Percentiles rank a stretch among this genome's conserved stretches.
Evolutionary conservation across 306 rosid genomes (phyloP).

Genomic region (Castanea sativa): DNA sequence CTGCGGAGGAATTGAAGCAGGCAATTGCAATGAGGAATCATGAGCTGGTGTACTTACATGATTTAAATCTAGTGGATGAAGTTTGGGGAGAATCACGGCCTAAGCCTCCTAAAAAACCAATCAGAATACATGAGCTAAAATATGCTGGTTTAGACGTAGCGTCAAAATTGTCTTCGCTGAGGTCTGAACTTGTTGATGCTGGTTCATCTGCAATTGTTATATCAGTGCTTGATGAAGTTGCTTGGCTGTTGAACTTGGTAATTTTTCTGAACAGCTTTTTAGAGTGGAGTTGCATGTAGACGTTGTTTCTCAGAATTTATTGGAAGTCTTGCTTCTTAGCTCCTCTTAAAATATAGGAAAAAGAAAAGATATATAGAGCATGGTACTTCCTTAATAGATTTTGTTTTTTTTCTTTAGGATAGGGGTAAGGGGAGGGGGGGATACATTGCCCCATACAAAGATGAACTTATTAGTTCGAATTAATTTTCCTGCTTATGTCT

Average conservation of each 20-base stretch:
- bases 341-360: background rate
- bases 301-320: slow-evolving; percentile 6
- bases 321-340: slow-evolving; percentile 11
- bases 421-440: too few species aligned
- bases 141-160: slow-evolving; percentile 88
- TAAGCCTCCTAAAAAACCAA: slow-evolving; percentile 55
- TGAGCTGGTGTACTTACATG: slow-evolving; percentile 70
- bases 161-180: slow-evolving; percentile 69
- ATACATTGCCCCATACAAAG: background rate
- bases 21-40: slow-evolving; percentile 71
- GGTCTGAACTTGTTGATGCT: slow-evolving; percentile 61
- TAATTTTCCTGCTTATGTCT: slow-evolving; percentile 8
- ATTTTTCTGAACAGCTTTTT: slow-evolving; percentile 12
- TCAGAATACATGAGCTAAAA: slow-evolving; percentile 71
- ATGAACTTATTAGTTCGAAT: background rate
- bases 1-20: slow-evolving; percentile 81
- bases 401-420: background rate
- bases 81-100: slow-evolving; percentile 84
- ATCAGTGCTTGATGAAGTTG: slow-evolving; percentile 94
- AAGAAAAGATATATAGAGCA: background rate
- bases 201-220: slow-evolving; percentile 83
- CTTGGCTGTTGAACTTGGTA: slow-evolving; percentile 98
- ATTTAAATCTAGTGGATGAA: slow-evolving; percentile 82
- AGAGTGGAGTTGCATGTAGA: slow-evolving; percentile 9
- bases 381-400: background rate